Evolutionary conservation across 768 basidiomycete genomes (phyloP).

Genomic region (Termitomyces titanicus): DNA sequence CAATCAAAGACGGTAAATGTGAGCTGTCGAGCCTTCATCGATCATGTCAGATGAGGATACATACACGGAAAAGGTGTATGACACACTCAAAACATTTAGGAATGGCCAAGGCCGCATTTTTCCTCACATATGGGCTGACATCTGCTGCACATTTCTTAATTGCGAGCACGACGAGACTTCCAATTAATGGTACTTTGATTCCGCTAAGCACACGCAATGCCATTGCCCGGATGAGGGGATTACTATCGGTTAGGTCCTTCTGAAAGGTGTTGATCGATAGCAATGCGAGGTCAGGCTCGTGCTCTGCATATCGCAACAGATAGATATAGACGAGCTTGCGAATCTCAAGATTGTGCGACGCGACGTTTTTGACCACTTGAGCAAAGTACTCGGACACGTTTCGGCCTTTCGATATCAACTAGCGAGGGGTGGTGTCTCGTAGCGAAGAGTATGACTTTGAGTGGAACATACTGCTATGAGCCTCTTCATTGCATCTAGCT

Average conservation of each 20-base stretch:
- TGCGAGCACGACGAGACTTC: slow-evolving; percentile 77
- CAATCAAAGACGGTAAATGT: slow-evolving; percentile 69
- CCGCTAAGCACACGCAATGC: slow-evolving; percentile 90
- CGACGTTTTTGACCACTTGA: slow-evolving; percentile 96
- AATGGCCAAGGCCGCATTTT: slow-evolving; percentile 87
- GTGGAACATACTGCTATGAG: slow-evolving; percentile 81
- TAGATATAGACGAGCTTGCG: slow-evolving; percentile 98
- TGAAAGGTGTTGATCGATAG: slow-evolving; percentile 99
- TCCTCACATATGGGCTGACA: slow-evolving; percentile 91
- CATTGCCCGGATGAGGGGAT: slow-evolving; percentile 95
- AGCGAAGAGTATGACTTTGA: not conserved
- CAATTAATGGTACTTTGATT: slow-evolving; percentile 88
- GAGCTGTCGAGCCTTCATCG: slow-evolving; percentile 62
- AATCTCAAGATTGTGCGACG: slow-evolving; percentile 87
- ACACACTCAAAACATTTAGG: slow-evolving; percentile 74
- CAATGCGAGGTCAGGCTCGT: slow-evolving; percentile 91
- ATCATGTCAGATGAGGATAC: not conserved
- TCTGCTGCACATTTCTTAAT: slow-evolving; percentile 93
- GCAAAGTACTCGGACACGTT: slow-evolving; percentile 94
- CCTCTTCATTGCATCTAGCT: slow-evolving; percentile 92
- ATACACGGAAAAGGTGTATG: not conserved
- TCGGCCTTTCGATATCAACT: slow-evolving; percentile 92
- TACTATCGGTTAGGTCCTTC: slow-evolving; percentile 89
- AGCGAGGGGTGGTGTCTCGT: slow-evolving; percentile 5
- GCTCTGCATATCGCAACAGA: slow-evolving; percentile 88